Evolutionary conservation across 495 filamentous ascomycete genomes (phyloP).

Genomic region (Penicillium cataractarum): DNA sequence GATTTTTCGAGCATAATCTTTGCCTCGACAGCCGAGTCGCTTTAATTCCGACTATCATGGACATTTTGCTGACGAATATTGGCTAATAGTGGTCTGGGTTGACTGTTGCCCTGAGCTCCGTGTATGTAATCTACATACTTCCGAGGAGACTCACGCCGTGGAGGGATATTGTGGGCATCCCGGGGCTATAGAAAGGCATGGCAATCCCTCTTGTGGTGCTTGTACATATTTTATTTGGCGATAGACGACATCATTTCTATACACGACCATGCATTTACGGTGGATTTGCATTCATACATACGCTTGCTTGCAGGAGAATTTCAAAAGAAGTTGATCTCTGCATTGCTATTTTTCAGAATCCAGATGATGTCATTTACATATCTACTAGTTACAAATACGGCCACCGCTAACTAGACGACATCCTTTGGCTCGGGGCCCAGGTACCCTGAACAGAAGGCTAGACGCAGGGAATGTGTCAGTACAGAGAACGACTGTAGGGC

Average conservation of each 20-base stretch:
- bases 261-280: background rate
- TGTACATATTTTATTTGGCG: slow-evolving; percentile 20
- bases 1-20: background rate
- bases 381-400: background rate
- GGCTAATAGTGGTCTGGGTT: slow-evolving; percentile 68
- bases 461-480: background rate
- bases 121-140: slow-evolving; percentile 77
- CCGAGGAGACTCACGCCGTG: slow-evolving; percentile 66
- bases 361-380: background rate
- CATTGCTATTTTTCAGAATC: background rate
- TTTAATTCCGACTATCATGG: background rate
- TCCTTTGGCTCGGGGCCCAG: slow-evolving; percentile 39
- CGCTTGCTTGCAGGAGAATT: background rate
- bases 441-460: slow-evolving; percentile 44
- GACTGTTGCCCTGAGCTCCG: slow-evolving; percentile 63
- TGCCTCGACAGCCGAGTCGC: no score
- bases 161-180: slow-evolving; percentile 71
- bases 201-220: background rate
- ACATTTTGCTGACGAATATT: slow-evolving; percentile 25
- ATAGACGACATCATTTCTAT: slow-evolving; percentile 20
- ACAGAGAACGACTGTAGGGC: background rate
- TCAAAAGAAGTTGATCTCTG: background rate
- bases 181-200: slow-evolving; percentile 60
- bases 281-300: background rate
- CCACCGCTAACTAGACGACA: background rate